Evolutionary conservation across 768 basidiomycete genomes (phyloP).

Genomic region (Lactarius sanguifluus): DNA sequence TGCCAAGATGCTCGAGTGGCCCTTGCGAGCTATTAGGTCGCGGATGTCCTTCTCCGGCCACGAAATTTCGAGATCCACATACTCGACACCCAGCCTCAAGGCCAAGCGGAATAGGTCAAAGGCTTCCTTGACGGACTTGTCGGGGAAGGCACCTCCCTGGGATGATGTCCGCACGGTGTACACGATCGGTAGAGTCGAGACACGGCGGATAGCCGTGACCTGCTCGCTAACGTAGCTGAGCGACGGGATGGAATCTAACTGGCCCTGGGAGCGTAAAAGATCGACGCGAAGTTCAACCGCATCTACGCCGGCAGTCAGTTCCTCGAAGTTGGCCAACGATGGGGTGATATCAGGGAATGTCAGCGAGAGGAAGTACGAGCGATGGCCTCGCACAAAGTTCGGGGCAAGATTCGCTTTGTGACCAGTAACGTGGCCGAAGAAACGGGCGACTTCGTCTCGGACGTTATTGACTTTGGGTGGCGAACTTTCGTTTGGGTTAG

Average conservation of each 20-base stretch:
- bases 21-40: constrained; percentile 60
- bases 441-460: constrained; percentile 68
- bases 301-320: constrained; percentile 80
- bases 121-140: constrained; percentile 67
- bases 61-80: constrained; percentile 86
- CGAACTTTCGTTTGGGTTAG: constrained; percentile 22
- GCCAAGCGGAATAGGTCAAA: constrained; percentile 77
- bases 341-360: constrained; percentile 87
- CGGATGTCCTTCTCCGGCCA: constrained; percentile 64
- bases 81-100: constrained; percentile 83
- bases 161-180: constrained; percentile 86
- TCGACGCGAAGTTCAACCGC: constrained; percentile 95
- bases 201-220: constrained; percentile 72
- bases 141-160: constrained; percentile 92
- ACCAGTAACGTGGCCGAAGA: constrained; percentile 88
- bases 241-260: constrained; percentile 59
- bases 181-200: constrained; percentile 80
- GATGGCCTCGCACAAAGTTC: constrained; percentile 51
- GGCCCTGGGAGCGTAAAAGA: constrained; percentile 59
- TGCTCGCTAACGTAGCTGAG: constrained; percentile 76
- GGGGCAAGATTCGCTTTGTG: constrained; percentile 60
- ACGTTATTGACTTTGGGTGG: constrained; percentile 38
- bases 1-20: constrained; percentile 76
- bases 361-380: constrained; percentile 91
- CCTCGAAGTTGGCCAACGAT: constrained; percentile 65